Evolutionary conservation across 2,329 filamentous ascomycete species (phyloP), one percentile per base, ranked within the genome.

Genomic region (Aspergillus sp.): DNA sequence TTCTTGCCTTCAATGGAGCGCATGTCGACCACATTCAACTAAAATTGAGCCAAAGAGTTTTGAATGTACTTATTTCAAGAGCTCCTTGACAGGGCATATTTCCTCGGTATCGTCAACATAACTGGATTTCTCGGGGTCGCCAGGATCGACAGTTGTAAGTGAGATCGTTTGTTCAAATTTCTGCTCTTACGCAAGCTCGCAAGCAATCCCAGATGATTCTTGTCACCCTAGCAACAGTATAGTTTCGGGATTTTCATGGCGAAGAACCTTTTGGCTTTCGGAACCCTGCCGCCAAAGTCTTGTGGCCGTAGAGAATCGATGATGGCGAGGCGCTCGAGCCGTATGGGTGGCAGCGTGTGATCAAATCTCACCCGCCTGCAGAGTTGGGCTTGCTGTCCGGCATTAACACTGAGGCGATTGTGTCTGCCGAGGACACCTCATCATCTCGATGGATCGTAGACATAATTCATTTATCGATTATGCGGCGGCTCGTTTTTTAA

Each of bases 401-500:
- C 45, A 47, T 18, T 14, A 7, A 5, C 45, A 47, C 10, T 20
- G 45, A 36, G 42, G 12, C 6, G 10, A 22, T 10, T 9, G 4
- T 24, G 20, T 47, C 45, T 47, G 18, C 9, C 18, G 10, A 24
- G 20, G n/a, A 36, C n/a, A n/a, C 45, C 10, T 0, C 53, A 22
- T 22, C 9, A 49, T 14, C 4, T 47, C 24, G 26, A 26, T 39
- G 26, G 16, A 32, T 24, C 5, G 12, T 18, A 22, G 12, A 62
- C 56, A 67, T 46, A 31, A 32, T 2, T 14, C 29, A 39, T 9
- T 26, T 58, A 65, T 24, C 56, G 54, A 49, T 67, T 64, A n/a
- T 57, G 57, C 4, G 60, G 54, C 7, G 62, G 56, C 57, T 73
- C 67, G 66, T 74, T 69, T 55, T 69, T 64, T 12, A 56, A 54